These are phyloP conservation scores for Quillaja saponaria DNA, from an alignment of 306 rosid species.

Conservation along the genomic window DNA sequence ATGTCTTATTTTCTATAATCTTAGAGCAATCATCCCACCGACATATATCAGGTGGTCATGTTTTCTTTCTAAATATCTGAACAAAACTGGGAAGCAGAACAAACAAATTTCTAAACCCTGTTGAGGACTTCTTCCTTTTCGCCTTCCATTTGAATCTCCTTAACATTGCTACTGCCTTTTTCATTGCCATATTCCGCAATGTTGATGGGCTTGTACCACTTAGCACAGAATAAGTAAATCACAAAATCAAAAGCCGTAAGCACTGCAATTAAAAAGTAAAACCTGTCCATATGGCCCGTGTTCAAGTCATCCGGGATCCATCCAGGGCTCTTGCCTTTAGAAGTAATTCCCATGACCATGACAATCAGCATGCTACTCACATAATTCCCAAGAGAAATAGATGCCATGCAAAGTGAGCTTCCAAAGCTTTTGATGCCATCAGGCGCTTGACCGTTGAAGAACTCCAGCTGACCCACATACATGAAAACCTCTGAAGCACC, in stretches of 20 bases:
- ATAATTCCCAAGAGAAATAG: conserved; percentile 61
- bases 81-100: no score
- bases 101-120: no score
- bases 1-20: no score
- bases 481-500: conserved; percentile 66
- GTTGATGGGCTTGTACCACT: conserved; percentile 49
- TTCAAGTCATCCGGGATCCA: conserved; percentile 60
- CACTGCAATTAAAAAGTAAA: conserved; percentile 51
- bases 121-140: no score
- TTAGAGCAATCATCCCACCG: no score
- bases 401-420: conserved; percentile 67
- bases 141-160: no score
- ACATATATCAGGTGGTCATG: no score
- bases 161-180: no score
- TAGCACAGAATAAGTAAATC: conserved; percentile 41
- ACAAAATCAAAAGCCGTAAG: conserved; percentile 45
- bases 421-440: conserved; percentile 67
- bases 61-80: no score
- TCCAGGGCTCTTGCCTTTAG: conserved; percentile 36
- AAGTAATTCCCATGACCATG: conserved; percentile 46
- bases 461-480: conserved; percentile 59
- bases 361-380: conserved; percentile 49
- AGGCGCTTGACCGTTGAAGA: conserved; percentile 57
- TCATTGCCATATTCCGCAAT: no score
- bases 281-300: conserved; percentile 51